Evolutionary conservation across 2,329 filamentous ascomycete species (phyloP), one percentile per base, ranked within the genome.

Genomic region (Verticillium albo-atrum): DNA sequence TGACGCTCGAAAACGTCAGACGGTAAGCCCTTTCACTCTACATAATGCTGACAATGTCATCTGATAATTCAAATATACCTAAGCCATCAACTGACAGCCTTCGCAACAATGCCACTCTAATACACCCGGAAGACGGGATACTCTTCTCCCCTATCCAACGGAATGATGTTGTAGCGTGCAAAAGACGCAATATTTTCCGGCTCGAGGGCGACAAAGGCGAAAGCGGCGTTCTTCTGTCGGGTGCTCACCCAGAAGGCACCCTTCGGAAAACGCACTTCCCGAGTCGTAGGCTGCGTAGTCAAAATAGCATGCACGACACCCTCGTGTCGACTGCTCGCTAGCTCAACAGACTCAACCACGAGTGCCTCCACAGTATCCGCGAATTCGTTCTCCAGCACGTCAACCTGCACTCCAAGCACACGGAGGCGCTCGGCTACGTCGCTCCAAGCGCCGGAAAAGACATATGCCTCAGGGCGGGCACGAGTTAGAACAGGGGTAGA

Each of bases 381-480:
- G 30, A 32, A 32, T 14, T 32, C 30, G 9, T 32, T 14, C 30
- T 32, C 30, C 30, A 32, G 30, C 30, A 47, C 55, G 3, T 57
- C 54, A 10, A 62, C 55, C 26, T 60, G 52, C 9, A 62, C 54
- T 6, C 58, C 58, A 17, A 60, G 50, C 50, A 58, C 52, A 15
- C 55, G 47, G 14, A 62, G 58, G 10, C 55, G 47, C 28, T 62
- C 60, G n/a, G 60, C 60, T 14, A 60, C 47, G 23, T 62, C 57
- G 17, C 20, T 12, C 34, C 51, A 62, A 5, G 58, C 60, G 6
- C 25, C 15, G 10, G 60, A 59, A 55, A 62, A 62, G 37, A 62
- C 50, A 34, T 62, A 62, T 3, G 57, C 57, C 26, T 62, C 60
- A 12, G 60, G 60, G 15, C 60, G 54, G 14, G 50, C 23, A 12